Evolutionary conservation across 768 basidiomycete species (phyloP).

Genomic region (button mushroom (Agaricus bisporus)): DNA sequence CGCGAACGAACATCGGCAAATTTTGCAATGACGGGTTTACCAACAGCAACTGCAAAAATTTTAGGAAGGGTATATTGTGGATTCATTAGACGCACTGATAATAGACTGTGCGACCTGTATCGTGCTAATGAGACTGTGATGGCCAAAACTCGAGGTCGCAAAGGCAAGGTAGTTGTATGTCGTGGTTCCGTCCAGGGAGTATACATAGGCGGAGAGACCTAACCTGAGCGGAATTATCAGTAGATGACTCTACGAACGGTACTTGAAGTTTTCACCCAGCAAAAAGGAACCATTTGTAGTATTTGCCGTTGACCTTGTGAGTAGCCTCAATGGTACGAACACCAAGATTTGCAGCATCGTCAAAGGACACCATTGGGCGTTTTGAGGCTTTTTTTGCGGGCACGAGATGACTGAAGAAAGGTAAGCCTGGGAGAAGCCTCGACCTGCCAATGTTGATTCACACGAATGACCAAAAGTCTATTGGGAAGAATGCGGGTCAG

Average conservation of each 20-base stretch:
- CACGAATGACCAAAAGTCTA: too few species aligned
- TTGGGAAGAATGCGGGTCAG: too few species aligned
- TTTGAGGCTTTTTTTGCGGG: too few species aligned
- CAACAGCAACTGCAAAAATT: slow-evolving; percentile 27
- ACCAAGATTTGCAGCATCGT: slow-evolving; percentile 28
- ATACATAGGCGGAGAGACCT: slow-evolving; percentile 68
- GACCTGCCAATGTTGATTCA: too few species aligned
- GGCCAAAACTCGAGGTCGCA: slow-evolving; percentile 46
- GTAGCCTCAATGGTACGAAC: slow-evolving; percentile 46
- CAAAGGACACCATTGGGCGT: too few species aligned
- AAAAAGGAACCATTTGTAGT: slow-evolving; percentile 56
- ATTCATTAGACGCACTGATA: slow-evolving; percentile 34
- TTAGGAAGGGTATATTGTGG: not conserved
- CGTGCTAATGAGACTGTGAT: slow-evolving; percentile 49
- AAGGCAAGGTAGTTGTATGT: slow-evolving; percentile 60
- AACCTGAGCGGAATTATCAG: slow-evolving; percentile 29
- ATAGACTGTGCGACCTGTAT: slow-evolving; percentile 50
- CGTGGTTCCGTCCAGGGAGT: slow-evolving; percentile 67
- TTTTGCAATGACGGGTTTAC: slow-evolving; percentile 71
- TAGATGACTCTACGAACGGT: not conserved
- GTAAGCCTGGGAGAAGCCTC: too few species aligned
- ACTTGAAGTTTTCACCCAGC: slow-evolving; percentile 35
- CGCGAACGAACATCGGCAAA: slow-evolving; percentile 67
- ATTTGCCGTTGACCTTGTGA: slow-evolving; percentile 44
- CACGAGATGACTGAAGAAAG: too few species aligned